phyloP scores from a whole-genome alignment of 345 rosid species.

The Barbarea vulgaris region DNA sequence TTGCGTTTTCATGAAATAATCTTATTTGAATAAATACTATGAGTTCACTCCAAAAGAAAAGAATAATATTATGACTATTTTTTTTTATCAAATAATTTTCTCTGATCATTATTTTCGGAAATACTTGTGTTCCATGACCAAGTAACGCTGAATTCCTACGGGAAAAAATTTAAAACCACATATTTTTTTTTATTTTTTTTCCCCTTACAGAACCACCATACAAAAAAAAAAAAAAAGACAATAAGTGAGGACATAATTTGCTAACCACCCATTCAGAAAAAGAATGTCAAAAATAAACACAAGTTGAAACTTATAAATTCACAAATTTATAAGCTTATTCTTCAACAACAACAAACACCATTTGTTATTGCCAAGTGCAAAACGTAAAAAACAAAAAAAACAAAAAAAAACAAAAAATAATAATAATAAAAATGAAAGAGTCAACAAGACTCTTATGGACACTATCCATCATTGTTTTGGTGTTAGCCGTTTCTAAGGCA shows the following conservation, averaged over 20 bases:
- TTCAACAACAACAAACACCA: conserved; percentile 1
- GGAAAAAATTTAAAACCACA: neutral
- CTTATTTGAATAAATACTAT: too few relatives aligned
- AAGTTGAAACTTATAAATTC: conserved; percentile 22
- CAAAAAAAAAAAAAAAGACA: neutral
- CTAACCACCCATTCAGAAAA: conserved; percentile 27
- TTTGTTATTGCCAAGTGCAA: neutral
- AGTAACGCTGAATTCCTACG: neutral
- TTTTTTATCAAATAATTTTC: neutral
- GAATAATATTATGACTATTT: neutral
- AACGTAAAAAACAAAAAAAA: neutral
- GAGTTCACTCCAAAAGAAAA: too few relatives aligned
- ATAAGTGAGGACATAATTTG: neutral
- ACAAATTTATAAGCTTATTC: neutral
- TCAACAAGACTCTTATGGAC: conserved; percentile 29
- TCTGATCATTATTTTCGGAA: neutral
- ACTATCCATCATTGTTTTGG: conserved; percentile 26
- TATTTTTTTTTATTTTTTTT: neutral
- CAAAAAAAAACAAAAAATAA: neutral
- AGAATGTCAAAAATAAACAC: conserved; percentile 31
- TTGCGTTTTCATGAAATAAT: neutral
- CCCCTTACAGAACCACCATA: neutral
- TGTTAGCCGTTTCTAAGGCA: conserved; percentile 15
- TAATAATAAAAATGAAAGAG: conserved; percentile 28
- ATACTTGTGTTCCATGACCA: neutral